Evolutionary conservation across 345 rosid species (phyloP).

Genomic region (Cardiospermum halicacabum): DNA sequence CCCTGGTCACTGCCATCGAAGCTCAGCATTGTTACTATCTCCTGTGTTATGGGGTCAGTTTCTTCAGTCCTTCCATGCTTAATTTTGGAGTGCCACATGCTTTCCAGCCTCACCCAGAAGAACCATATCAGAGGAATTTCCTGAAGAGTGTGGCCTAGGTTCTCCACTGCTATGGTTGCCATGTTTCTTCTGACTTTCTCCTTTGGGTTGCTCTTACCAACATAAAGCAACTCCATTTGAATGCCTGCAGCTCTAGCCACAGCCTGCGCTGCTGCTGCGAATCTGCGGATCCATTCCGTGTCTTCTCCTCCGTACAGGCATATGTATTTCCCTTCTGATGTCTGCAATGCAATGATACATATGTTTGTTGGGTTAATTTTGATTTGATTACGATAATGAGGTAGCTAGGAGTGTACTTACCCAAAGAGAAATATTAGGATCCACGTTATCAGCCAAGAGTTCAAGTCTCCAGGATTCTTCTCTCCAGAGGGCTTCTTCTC

Average conservation of each 20-base stretch:
- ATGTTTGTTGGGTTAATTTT: no score
- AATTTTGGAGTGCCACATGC: conserved; percentile 69
- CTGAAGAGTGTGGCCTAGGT: conserved; percentile 29
- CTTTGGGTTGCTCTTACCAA: conserved; percentile 45
- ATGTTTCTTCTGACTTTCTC: conserved; percentile 29
- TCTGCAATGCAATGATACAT: conserved; percentile 19
- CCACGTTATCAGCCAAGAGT: conserved; percentile 40
- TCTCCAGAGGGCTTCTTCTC: conserved; percentile 65
- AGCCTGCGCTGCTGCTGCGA: conserved; percentile 22
- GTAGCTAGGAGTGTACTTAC: conserved; percentile 24
- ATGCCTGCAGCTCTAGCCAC: conserved; percentile 34
- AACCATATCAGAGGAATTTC: conserved; percentile 26
- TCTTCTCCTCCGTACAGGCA: conserved; percentile 63
- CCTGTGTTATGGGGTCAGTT: conserved; percentile 46
- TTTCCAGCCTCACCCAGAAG: conserved; percentile 59
- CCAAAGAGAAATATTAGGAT: conserved; percentile 33
- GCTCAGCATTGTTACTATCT: conserved; percentile 47
- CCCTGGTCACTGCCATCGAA: conserved; percentile 55
- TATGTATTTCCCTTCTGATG: conserved; percentile 27
- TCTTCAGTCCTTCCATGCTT: conserved; percentile 31
- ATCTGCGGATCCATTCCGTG: conserved; percentile 47
- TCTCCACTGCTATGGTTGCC: conserved; percentile 3
- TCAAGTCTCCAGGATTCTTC: conserved; percentile 50
- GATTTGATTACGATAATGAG: no score
- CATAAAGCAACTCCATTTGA: conserved; percentile 43